Conservation (phyloP, 257 asterid species). For the Lycium ferocissimum region DNA sequence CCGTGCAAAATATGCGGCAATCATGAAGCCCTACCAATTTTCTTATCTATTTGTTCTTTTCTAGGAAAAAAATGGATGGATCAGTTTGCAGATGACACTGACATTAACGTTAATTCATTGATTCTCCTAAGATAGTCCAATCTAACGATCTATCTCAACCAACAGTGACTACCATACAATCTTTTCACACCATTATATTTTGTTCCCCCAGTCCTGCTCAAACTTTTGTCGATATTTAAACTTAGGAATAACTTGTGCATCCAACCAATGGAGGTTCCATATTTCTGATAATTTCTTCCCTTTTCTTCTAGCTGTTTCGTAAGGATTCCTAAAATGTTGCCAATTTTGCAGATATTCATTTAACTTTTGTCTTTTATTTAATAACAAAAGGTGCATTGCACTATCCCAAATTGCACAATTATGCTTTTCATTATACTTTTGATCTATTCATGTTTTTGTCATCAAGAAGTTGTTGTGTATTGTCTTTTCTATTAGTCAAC, state of each 20-base stretch:
- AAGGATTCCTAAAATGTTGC: neutral
- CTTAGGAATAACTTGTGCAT: neutral
- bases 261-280: neutral
- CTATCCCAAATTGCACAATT: neutral
- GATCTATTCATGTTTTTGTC: neutral
- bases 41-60: neutral
- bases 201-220: neutral
- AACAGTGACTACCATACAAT: neutral
- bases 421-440: neutral
- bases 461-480: neutral
- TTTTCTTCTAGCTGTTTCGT: neutral
- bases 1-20: slow-evolving; percentile 19
- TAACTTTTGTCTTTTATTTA: neutral
- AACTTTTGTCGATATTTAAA: neutral
- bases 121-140: neutral
- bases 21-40: neutral
- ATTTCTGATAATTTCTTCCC: neutral
- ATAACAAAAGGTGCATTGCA: neutral
- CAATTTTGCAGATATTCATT: neutral
- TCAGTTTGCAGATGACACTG: neutral
- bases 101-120: neutral
- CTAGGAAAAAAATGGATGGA: slow-evolving; percentile 1
- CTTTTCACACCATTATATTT: neutral
- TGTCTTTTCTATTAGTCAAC: neutral
- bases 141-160: neutral